phyloP scores from a whole-genome alignment of 768 basidiomycete genomes.

The Rhodotorula sphaerocarpa region DNA sequence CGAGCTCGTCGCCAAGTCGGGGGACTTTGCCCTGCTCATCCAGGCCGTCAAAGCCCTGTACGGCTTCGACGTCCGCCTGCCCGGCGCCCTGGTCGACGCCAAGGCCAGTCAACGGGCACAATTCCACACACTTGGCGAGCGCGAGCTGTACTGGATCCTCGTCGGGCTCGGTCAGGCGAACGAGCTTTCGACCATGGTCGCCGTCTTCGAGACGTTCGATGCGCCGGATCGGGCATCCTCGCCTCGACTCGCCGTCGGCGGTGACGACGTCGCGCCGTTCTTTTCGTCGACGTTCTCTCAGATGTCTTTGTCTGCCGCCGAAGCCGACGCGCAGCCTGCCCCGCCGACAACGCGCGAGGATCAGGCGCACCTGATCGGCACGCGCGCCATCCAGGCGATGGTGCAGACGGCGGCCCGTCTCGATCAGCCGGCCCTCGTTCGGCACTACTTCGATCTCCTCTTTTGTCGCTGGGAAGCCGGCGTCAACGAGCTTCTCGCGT shows the following conservation, averaged over 20 bases:
- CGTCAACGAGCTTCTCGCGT: neutral
- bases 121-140: conserved; percentile 8
- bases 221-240: neutral
- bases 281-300: neutral
- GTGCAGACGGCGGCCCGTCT: conserved; percentile 21
- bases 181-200: conserved; percentile 24
- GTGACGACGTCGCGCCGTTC: neutral
- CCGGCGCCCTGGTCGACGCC: conserved; percentile 16
- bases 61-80: conserved; percentile 25
- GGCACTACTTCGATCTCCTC: conserved; percentile 31
- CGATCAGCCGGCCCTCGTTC: conserved; percentile 3
- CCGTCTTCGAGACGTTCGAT: conserved; percentile 29
- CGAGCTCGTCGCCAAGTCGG: conserved; percentile 14
- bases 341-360: neutral
- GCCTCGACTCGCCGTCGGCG: neutral
- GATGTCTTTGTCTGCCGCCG: conserved; percentile 1
- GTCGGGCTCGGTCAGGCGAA: conserved; percentile 18
- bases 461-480: conserved; percentile 11
- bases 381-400: conserved; percentile 21
- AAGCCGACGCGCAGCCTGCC: neutral
- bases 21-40: conserved; percentile 12
- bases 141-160: conserved; percentile 21
- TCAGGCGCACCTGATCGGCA: conserved; percentile 23
- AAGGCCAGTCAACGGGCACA: neutral
- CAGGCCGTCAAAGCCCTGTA: conserved; percentile 22